Evolutionary conservation across 352 stramenopile species (phyloP), one percentile per base, ranked within the genome.

Genomic region (Blastocystis sp.): DNA sequence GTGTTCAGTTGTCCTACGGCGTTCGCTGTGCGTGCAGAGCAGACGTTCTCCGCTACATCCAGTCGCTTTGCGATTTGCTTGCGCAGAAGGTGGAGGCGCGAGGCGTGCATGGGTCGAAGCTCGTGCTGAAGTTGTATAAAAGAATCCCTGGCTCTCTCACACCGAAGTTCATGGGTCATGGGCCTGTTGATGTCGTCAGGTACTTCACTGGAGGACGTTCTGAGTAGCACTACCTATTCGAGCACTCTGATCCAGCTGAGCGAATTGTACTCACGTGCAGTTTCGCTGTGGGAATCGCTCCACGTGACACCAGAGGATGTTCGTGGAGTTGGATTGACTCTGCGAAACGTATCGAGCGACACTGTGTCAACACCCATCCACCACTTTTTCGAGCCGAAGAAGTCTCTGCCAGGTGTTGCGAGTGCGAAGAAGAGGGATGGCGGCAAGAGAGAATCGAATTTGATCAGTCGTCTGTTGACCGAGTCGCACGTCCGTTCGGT

Each of bases 81-180:
- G 54, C 41, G 15, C 5, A 20, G 1, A 84, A 84, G 26, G 29
- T 45, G n/a, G 45, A 34, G 34, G 73, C 59, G 41, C 43, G 37
- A 11, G 39, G 20, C 20, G 54, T 84, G 3, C 29, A 53, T 23
- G 73, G 73, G 26, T 15, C 18, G 8, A 84, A 84, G 55, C 50
- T 84, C 8, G 56, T 68, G 2, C 39, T 64, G 20, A 84, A 84
- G 73, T 18, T 84, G 29, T 84, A 84, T 64, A 84, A 84, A 55
- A 29, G 39, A 13, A 56, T 39, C 15, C 53, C 29, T 26, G 13
- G 13, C 29, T 64, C 43, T 18, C 2, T 15, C 5, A 66, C 59
- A 47, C 18, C 53, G 18, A 84, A 84, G 56, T 68, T 68, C 53
- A 68, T 84, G 73, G 73, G 73, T 64, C 54, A 63, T n/a, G 73